phyloP scores from a whole-genome alignment of 1,284 basidiomycete genomes.

The Marasmius oreades region DNA sequence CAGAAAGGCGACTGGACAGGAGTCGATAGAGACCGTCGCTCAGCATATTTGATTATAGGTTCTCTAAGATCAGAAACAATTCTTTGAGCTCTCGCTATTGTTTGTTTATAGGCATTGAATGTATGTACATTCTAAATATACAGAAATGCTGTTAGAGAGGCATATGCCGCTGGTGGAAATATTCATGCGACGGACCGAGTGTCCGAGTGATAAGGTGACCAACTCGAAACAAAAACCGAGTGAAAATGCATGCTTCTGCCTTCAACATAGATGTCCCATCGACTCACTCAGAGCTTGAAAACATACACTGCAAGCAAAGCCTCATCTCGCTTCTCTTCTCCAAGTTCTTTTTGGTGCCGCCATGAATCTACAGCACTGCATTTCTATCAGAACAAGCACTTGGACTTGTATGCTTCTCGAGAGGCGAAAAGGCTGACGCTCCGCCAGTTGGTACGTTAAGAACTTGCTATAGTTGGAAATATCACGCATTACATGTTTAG shows the following conservation, averaged over 20 bases:
- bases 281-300: background rate
- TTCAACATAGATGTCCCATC: background rate
- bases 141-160: too few species aligned
- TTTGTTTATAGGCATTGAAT: background rate
- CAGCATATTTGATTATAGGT: conserved; percentile 73
- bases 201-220: too few species aligned
- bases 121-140: too few species aligned
- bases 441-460: conserved; percentile 67
- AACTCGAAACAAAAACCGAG: too few species aligned
- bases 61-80: conserved; percentile 69
- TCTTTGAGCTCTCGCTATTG: conserved; percentile 33
- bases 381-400: conserved; percentile 83
- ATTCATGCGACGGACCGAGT: too few species aligned
- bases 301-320: too few species aligned
- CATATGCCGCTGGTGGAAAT: too few species aligned
- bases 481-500: conserved; percentile 25
- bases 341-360: conserved; percentile 16
- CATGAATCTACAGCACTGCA: conserved; percentile 52
- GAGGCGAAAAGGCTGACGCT: conserved; percentile 74
- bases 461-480: conserved; percentile 5
- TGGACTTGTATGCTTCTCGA: conserved; percentile 79
- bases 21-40: conserved; percentile 69
- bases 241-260: too few species aligned
- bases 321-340: background rate
- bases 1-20: conserved; percentile 68